Evolutionary conservation across 2,329 filamentous ascomycete genomes (phyloP).

Genomic region (Microdochium bolleyi): DNA sequence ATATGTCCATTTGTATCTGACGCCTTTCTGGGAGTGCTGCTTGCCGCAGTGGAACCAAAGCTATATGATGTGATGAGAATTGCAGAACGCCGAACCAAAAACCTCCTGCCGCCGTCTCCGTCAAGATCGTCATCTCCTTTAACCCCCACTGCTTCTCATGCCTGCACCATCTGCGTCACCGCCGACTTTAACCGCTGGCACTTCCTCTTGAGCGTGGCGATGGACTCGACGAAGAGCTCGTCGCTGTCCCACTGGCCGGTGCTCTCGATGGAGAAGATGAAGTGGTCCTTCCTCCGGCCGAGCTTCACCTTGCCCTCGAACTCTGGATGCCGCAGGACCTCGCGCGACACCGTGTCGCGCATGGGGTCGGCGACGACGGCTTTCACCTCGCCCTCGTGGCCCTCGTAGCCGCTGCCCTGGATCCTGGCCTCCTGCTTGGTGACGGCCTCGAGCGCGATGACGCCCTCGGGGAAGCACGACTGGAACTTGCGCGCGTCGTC

Average conservation of each 20-base stretch:
- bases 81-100: no score
- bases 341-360: constrained; percentile 90
- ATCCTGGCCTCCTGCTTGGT: constrained; percentile 56
- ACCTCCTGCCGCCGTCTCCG: no score
- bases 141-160: neutral
- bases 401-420: constrained; percentile 59
- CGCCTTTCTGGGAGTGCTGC: no score
- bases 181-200: constrained; percentile 66
- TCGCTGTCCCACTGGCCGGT: constrained; percentile 93
- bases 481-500: constrained; percentile 83
- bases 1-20: no score
- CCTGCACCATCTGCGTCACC: constrained; percentile 53
- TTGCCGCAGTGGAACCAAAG: no score
- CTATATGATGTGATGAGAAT: no score
- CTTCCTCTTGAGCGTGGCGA: constrained; percentile 81
- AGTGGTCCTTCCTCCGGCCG: constrained; percentile 84
- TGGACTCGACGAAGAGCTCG: constrained; percentile 82
- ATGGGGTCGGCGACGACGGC: constrained; percentile 84
- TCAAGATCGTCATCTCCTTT: no score
- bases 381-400: constrained; percentile 71
- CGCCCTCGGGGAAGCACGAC: constrained; percentile 80
- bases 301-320: constrained; percentile 95
- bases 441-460: constrained; percentile 72
- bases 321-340: constrained; percentile 84
- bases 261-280: constrained; percentile 95